These are phyloP conservation scores for Rhodotorula mucilaginosa DNA, from an alignment of 1,284 basidiomycete species.

Conservation along the genomic window DNA sequence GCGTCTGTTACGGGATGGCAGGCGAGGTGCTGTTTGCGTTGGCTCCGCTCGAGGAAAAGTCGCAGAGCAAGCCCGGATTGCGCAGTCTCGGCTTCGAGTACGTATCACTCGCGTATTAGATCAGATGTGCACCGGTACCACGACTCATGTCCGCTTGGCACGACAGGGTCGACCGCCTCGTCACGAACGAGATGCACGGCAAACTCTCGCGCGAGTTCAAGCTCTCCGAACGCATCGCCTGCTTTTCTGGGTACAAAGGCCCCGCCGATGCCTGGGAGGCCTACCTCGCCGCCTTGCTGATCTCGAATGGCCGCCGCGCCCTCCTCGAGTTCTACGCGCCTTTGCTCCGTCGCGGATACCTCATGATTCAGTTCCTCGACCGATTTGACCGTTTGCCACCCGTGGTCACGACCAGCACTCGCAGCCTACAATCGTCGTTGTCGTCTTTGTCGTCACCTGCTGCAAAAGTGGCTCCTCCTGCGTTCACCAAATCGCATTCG, in stretches of 20 bases:
- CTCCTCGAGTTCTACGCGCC: conserved; percentile 18
- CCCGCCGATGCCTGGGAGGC: conserved; percentile 18
- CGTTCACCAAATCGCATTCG: neutral
- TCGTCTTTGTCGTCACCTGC: neutral
- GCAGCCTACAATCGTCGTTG: neutral
- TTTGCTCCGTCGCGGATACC: conserved; percentile 5
- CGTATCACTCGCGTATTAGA: neutral
- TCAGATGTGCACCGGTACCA: neutral
- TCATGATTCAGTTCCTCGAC: neutral
- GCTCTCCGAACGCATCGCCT: neutral
- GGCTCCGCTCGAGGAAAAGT: neutral
- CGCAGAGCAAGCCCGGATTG: neutral
- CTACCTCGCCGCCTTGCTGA: conserved; percentile 6
- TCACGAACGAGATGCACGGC: conserved; percentile 6
- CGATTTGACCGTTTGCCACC: neutral
- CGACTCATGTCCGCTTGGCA: too few species aligned
- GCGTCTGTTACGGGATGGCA: neutral
- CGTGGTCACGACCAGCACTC: neutral
- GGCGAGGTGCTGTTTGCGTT: conserved; percentile 2
- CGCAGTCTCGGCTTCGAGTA: neutral
- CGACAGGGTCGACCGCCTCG: neutral
- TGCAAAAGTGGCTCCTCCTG: neutral
- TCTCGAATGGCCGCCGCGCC: neutral
- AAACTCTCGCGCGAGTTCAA: neutral
- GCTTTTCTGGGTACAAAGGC: neutral